Conservation (phyloP, 2,329 filamentous ascomycete species). For the Phialocephala subalpina region DNA sequence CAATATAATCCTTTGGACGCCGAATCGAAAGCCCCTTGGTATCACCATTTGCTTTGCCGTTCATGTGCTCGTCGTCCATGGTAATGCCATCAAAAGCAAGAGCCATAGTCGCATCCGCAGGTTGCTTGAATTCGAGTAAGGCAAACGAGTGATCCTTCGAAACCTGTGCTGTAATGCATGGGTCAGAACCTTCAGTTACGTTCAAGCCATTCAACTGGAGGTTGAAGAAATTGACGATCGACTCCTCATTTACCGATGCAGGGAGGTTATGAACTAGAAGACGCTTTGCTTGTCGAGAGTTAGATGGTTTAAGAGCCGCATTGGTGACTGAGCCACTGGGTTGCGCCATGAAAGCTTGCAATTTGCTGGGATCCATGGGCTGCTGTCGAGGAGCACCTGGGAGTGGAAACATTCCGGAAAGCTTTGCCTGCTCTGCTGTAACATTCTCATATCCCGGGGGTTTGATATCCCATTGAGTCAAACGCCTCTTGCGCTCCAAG, state of each 20-base stretch:
- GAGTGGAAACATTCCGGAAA: constrained; percentile 98
- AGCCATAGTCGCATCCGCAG: constrained; percentile 89
- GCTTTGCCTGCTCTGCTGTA: constrained; percentile 96
- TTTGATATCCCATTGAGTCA: constrained; percentile 99
- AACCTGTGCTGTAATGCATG: constrained; percentile 84
- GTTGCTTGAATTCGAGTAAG: constrained; percentile 87
- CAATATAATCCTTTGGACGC: constrained; percentile 96
- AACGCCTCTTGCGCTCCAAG: constrained; percentile 83
- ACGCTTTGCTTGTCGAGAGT: constrained; percentile 93
- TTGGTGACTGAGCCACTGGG: constrained; percentile 72
- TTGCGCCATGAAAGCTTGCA: constrained; percentile 96
- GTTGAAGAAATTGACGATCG: constrained; percentile 87
- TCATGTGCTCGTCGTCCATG: constrained; percentile 77
- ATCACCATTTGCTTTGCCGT: constrained; percentile 59
- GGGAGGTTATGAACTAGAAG: constrained; percentile 89
- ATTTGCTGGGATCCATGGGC: constrained; percentile 90
- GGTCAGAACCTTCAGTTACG: constrained; percentile 82
- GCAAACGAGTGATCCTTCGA: constrained; percentile 83
- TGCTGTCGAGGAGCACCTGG: constrained; percentile 95
- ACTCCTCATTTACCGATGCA: constrained; percentile 75
- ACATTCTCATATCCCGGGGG: constrained; percentile 98
- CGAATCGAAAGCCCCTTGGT: constrained; percentile 74
- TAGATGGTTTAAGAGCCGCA: constrained; percentile 87
- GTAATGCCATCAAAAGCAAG: constrained; percentile 88
- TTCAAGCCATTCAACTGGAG: constrained; percentile 97